Conservation (phyloP, 371 early-diverging fungal species). For the Fennellomyces sp. region DNA sequence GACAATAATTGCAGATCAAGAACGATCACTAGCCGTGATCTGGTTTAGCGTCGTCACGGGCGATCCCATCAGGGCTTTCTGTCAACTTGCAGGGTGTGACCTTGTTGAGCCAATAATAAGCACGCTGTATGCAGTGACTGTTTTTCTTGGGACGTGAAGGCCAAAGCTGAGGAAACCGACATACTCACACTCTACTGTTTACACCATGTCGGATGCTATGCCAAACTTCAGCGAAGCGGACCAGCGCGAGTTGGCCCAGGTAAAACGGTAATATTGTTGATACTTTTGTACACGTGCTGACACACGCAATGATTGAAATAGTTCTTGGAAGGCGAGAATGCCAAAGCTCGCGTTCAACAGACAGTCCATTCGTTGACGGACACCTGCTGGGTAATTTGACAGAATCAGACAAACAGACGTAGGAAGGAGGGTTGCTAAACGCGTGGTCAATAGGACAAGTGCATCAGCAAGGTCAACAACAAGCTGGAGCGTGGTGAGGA, state of each 20-base stretch:
- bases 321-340: constrained; percentile 75
- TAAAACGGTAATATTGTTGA: not conserved
- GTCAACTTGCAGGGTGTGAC: too few species aligned
- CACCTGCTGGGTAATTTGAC: constrained; percentile 64
- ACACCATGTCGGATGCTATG: constrained; percentile 93
- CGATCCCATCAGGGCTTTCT: too few species aligned
- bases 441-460: constrained; percentile 55
- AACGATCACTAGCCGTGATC: too few species aligned
- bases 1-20: too few species aligned
- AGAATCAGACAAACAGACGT: not conserved
- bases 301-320: not conserved
- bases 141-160: too few species aligned
- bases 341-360: constrained; percentile 75
- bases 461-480: constrained; percentile 74
- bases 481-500: constrained; percentile 69
- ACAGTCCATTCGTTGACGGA: constrained; percentile 75
- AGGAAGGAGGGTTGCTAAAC: not conserved
- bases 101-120: too few species aligned
- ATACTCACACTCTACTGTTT: too few species aligned
- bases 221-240: constrained; percentile 60
- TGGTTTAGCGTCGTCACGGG: too few species aligned
- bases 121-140: too few species aligned
- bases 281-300: not conserved
- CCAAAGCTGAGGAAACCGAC: too few species aligned
- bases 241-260: constrained; percentile 65